Conservation (phyloP, 1,139 yeast species). For the Nematodospora anomalae region DNA sequence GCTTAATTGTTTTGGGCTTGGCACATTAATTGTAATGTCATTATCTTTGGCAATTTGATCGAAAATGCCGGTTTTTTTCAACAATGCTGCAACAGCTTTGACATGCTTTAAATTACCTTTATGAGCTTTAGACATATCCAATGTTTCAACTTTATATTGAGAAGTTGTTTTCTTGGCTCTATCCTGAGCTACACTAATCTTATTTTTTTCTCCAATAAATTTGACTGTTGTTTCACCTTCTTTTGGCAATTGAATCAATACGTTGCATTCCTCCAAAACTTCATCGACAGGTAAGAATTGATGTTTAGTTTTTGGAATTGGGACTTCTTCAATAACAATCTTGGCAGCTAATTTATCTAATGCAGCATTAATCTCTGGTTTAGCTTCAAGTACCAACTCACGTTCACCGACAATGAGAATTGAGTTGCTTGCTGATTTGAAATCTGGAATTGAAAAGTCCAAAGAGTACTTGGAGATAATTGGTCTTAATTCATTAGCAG, state of each 20-base stretch:
- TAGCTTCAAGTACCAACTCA: constrained; percentile 52
- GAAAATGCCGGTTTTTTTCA: constrained; percentile 51
- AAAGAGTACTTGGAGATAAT: constrained; percentile 26
- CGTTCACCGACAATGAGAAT: constrained; percentile 63
- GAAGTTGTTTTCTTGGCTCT: constrained; percentile 52
- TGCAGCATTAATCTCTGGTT: constrained; percentile 44
- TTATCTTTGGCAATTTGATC: constrained; percentile 46
- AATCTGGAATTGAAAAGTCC: constrained; percentile 37
- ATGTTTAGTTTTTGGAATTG: constrained; percentile 45
- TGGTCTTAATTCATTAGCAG: constrained; percentile 29
- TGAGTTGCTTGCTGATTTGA: constrained; percentile 25
- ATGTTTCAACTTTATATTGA: constrained; percentile 56
- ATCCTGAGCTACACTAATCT: constrained; percentile 63
- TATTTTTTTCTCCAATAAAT: constrained; percentile 62
- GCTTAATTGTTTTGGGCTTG: constrained; percentile 34
- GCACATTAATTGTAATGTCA: constrained; percentile 57
- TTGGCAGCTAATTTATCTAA: constrained; percentile 48
- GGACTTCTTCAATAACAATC: constrained; percentile 36
- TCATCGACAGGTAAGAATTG: constrained; percentile 47
- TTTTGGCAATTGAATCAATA: constrained; percentile 60
- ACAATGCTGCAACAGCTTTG: constrained; percentile 66
- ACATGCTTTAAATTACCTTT: constrained; percentile 79
- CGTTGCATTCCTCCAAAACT: constrained; percentile 54
- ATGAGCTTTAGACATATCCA: constrained; percentile 87
- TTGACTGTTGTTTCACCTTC: constrained; percentile 49